Evolutionary conservation across 768 basidiomycete genomes (phyloP).

Genomic region (Agrocybe praecox): DNA sequence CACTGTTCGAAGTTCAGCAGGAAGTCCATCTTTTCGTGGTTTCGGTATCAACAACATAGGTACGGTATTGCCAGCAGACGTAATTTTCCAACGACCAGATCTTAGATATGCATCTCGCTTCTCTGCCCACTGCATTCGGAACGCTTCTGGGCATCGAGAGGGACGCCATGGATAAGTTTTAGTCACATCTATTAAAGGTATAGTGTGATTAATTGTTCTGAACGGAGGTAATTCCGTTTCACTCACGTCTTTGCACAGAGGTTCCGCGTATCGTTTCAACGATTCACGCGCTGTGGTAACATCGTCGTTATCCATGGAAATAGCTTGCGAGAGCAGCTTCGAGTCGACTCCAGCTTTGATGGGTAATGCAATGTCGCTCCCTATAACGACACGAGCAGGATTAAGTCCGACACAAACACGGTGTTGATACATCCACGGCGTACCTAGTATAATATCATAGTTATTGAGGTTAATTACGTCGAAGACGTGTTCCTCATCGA

Average conservation of each 20-base stretch:
- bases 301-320: no score
- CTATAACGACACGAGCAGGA: conserved; percentile 23
- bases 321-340: neutral
- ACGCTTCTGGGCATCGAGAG: conserved; percentile 37
- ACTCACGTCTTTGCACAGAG: conserved; percentile 9
- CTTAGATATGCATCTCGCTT: conserved; percentile 27
- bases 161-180: conserved; percentile 32
- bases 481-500: conserved; percentile 28
- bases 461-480: conserved; percentile 37
- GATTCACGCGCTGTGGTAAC: no score
- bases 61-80: conserved; percentile 29
- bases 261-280: no score
- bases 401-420: conserved; percentile 28
- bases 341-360: neutral
- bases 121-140: conserved; percentile 27
- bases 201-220: conserved; percentile 40
- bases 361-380: conserved; percentile 4
- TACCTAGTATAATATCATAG: conserved; percentile 41
- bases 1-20: conserved; percentile 25
- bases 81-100: conserved; percentile 28
- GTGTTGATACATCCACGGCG: conserved; percentile 33
- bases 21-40: conserved; percentile 21
- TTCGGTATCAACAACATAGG: conserved; percentile 45
- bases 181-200: conserved; percentile 38
- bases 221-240: conserved; percentile 37